A percentile compares a stretch with the other conserved stretches of the same genome.
phyloP scores from a whole-genome alignment of 148 eudicot genomes.

The Vaccinium corymbosum region DNA sequence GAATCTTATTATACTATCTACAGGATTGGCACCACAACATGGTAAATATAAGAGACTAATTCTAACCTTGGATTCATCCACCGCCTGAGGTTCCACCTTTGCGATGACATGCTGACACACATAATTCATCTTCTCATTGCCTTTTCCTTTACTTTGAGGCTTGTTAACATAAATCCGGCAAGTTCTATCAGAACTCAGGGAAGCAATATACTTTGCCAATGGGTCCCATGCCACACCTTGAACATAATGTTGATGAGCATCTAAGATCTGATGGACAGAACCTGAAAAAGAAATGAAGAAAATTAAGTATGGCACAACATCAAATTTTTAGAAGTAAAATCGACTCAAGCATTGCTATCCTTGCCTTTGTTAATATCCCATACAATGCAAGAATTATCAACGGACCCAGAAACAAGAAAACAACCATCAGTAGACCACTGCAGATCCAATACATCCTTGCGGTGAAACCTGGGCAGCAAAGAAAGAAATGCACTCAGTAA shows the following conservation, averaged over 20 bases:
- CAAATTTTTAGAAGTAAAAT: background rate
- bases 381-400: constrained; percentile 93
- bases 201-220: constrained; percentile 69
- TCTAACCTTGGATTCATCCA: constrained; percentile 74
- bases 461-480: constrained; percentile 58
- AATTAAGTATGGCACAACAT: constrained; percentile 11
- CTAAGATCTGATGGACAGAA: constrained; percentile 84
- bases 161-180: constrained; percentile 76
- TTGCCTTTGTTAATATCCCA: constrained; percentile 92
- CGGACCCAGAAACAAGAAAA: constrained; percentile 92
- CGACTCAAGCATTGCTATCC: background rate
- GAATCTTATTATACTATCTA: constrained; percentile 2
- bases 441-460: constrained; percentile 92
- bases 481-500: background rate
- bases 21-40: background rate
- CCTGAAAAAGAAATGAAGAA: constrained; percentile 36
- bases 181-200: constrained; percentile 91
- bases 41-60: background rate
- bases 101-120: constrained; percentile 80
- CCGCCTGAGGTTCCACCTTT: constrained; percentile 56
- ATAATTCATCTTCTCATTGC: constrained; percentile 61
- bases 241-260: constrained; percentile 91
- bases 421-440: constrained; percentile 89
- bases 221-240: constrained; percentile 99
- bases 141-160: constrained; percentile 70